Percentiles rank a stretch among this genome's conserved stretches.
These are phyloP conservation scores for Neurospora sublineolata DNA, from an alignment of 495 filamentous ascomycete genomes.

Conservation along the genomic window DNA sequence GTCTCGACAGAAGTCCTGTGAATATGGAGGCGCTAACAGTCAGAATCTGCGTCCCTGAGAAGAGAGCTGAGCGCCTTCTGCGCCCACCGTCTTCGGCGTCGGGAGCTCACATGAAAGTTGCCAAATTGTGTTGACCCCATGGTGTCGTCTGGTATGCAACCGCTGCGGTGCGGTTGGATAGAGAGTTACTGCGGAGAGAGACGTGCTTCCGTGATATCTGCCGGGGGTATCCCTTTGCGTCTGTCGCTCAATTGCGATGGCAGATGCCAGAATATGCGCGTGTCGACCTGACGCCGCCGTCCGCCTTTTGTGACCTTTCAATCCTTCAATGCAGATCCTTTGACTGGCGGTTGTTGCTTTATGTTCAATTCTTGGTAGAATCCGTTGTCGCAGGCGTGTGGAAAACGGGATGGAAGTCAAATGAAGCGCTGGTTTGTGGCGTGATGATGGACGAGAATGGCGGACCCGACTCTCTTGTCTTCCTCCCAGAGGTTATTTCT, in stretches of 20 bases:
- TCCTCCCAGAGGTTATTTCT: neutral
- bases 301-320: neutral
- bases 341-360: neutral
- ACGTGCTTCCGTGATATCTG: neutral
- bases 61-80: neutral
- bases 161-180: constrained; percentile 3
- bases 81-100: neutral
- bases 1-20: constrained; percentile 87
- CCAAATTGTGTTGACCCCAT: constrained; percentile 70
- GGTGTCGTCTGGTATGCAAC: constrained; percentile 19
- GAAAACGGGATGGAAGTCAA: neutral
- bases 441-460: neutral
- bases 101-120: constrained; percentile 68
- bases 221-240: neutral
- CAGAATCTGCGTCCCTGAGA: neutral
- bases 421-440: neutral
- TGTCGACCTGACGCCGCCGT: neutral
- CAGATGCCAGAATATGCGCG: neutral
- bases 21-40: neutral
- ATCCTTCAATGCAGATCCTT: neutral
- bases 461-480: neutral
- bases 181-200: neutral
- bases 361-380: neutral
- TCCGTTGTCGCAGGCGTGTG: neutral
- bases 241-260: neutral